Evolutionary conservation across 2,329 filamentous ascomycete genomes (phyloP), one percentile per base, ranked within the genome.

Genomic region (Aspergillus puulaauensis): DNA sequence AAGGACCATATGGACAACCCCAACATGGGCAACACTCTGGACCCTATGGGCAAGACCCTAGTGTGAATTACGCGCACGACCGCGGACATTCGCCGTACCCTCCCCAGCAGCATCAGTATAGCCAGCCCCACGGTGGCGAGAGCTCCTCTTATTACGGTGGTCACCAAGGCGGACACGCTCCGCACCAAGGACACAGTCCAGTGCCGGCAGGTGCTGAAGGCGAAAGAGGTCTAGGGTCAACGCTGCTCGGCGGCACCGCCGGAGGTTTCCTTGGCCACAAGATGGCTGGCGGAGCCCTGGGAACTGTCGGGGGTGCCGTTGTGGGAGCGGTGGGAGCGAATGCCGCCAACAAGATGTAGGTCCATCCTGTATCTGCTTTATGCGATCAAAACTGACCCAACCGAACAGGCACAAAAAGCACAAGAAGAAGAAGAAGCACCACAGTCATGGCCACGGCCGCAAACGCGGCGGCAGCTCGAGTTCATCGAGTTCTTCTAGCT

Each of bases 261-360:
- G 75, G 75, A 48, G 74, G 71, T 1, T 67, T 73, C 48, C 44
- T 71, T 2, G 72, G 71, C 7, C 68, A 74, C 45, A 72, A 75
- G 47, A 47, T 74, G n/a, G 72, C 71, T 4, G 70, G 69, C 14
- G 73, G 71, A 6, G 41, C 66, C 7, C 45, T 76, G 35, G 70
- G 69, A 2, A 71, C 69, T 1, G 60, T 70, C 2, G 74, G 70
- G 6, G 74, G 73, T 41, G 67, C 68, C 19, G 58, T 74, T 37
- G 61, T 68, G 24, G 74, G 74, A 37, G 71, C 70, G 14, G 64
- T 68, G 11, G 71, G 72, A 45, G 66, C 70, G 57, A 70, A 70
- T 45, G 59, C 66, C 44, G 65, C 64, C 21, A 67, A 57, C 33
- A 70, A 72, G 54, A 55, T 68, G 71, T 73, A 61, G 60, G 68